These are phyloP conservation scores for Deuterostichococcus epilithicus DNA, from an alignment of 139 green algal genomes.

Conservation along the genomic window DNA sequence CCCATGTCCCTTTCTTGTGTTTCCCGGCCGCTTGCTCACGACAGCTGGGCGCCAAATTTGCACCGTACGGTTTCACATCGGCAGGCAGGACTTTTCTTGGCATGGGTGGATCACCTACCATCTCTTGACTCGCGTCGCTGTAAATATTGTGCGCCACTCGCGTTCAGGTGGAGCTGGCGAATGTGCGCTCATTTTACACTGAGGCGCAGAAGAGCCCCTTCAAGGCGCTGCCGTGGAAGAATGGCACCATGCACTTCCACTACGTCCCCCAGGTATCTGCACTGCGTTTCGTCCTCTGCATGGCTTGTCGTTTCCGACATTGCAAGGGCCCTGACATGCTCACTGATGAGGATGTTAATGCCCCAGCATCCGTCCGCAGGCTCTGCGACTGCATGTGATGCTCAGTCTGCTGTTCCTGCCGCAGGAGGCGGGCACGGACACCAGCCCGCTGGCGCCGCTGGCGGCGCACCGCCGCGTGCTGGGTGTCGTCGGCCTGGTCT, in stretches of 20 bases:
- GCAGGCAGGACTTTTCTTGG: no score
- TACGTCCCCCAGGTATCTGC: slow-evolving; percentile 43
- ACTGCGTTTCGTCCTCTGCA: neutral
- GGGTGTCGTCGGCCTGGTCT: slow-evolving; percentile 74
- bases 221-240: slow-evolving; percentile 66
- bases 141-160: neutral
- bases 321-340: neutral
- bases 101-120: no score
- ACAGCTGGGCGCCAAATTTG: no score
- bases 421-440: slow-evolving; percentile 34
- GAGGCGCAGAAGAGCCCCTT: slow-evolving; percentile 65
- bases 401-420: slow-evolving; percentile 5
- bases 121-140: no score
- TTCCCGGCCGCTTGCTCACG: no score
- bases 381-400: neutral
- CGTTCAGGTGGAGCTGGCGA: slow-evolving; percentile 53
- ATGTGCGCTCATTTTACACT: slow-evolving; percentile 51
- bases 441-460: slow-evolving; percentile 43
- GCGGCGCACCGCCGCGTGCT: slow-evolving; percentile 60
- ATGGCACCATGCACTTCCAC: slow-evolving; percentile 67
- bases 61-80: no score
- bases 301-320: no score
- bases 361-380: no score
- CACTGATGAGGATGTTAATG: neutral
- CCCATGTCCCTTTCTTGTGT: no score